Evolutionary conservation across 139 green algal genomes (phyloP).

Genomic region (Yamagishiella unicocca): DNA sequence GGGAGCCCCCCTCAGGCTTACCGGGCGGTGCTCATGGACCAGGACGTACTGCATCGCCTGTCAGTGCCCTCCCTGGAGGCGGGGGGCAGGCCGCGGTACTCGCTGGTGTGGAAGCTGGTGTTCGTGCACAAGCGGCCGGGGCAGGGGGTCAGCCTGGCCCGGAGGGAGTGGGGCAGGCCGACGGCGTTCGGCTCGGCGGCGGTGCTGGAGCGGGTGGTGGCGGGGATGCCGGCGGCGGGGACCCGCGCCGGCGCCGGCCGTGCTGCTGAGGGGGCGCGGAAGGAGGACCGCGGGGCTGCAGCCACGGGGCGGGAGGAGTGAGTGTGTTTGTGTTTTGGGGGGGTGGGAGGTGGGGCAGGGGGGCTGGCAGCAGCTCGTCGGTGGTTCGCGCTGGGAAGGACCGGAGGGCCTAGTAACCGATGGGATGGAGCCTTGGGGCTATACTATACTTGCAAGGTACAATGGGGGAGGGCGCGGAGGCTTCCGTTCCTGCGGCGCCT

Average conservation of each 20-base stretch:
- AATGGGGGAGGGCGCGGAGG: no score
- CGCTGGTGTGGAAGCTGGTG: slow-evolving; percentile 74
- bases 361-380: no score
- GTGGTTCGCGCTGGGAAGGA: no score
- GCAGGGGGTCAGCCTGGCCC: not conserved
- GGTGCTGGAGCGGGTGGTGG: slow-evolving; percentile 23
- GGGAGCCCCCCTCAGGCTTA: not conserved
- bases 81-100: slow-evolving; percentile 57
- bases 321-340: no score
- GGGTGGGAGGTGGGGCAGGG: no score
- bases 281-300: no score
- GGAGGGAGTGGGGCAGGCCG: slow-evolving; percentile 15
- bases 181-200: slow-evolving; percentile 34
- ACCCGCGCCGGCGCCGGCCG: not conserved
- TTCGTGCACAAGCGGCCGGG: slow-evolving; percentile 37
- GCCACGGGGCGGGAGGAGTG: no score
- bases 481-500: no score
- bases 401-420: no score
- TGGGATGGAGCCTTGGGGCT: no score
- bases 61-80: slow-evolving; percentile 48
- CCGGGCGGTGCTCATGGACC: slow-evolving; percentile 48
- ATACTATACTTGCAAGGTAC: no score
- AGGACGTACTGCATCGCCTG: slow-evolving; percentile 63
- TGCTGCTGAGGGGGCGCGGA: no score
- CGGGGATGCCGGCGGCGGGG: not conserved